phyloP scores from a whole-genome alignment of 805 yeast species.

The Ascoidea rubescens region DNA sequence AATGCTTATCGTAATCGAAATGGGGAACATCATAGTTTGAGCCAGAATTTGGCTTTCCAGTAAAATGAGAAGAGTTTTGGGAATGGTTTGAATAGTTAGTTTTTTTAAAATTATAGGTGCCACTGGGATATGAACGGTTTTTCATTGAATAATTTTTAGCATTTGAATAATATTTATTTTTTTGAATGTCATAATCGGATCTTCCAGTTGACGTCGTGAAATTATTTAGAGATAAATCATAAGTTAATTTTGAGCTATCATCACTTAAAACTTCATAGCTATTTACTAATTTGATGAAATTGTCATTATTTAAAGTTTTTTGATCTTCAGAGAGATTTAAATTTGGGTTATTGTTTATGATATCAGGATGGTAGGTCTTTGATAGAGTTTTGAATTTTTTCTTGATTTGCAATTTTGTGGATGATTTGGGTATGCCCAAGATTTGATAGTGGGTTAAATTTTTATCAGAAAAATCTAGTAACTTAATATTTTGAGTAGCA shows the following conservation, averaged over 20 bases:
- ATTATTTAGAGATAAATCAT: conserved; percentile 19
- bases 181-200: background rate
- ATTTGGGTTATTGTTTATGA: conserved; percentile 14
- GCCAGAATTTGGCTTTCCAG: conserved; percentile 23
- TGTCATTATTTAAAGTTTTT: conserved; percentile 20
- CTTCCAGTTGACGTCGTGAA: conserved; percentile 1
- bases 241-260: conserved; percentile 20
- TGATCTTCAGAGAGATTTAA: conserved; percentile 22
- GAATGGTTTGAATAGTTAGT: conserved; percentile 11
- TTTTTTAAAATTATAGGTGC: conserved; percentile 9
- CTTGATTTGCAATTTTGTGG: conserved; percentile 26
- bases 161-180: conserved; percentile 24
- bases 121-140: conserved; percentile 9
- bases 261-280: conserved; percentile 30
- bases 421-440: conserved; percentile 21
- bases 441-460: conserved; percentile 19
- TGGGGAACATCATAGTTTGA: conserved; percentile 28
- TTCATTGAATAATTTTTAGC: conserved; percentile 20
- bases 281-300: conserved; percentile 24
- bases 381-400: conserved; percentile 25
- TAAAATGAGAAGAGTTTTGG: conserved; percentile 16
- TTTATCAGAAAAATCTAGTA: no score
- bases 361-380: conserved; percentile 30
- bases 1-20: conserved; percentile 29
- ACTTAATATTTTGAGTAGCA: no score